phyloP scores from a whole-genome alignment of 1,284 basidiomycete genomes.

The Rhodotorula sp. region DNA sequence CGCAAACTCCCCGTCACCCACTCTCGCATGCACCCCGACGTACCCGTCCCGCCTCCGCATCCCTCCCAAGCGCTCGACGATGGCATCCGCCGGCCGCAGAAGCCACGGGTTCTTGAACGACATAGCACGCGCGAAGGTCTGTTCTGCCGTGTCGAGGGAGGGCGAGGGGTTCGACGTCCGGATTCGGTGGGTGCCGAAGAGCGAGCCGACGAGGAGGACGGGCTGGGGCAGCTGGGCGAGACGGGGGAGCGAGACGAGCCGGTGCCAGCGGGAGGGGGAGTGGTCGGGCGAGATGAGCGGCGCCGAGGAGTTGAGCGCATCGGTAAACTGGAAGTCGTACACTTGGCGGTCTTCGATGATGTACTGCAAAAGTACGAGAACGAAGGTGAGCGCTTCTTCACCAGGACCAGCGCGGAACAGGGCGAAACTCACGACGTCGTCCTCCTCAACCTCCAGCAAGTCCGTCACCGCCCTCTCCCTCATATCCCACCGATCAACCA shows the following conservation, averaged over 20 bases:
- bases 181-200: conserved; percentile 29
- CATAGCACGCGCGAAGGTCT: conserved; percentile 19
- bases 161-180: neutral
- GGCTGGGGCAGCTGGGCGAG: conserved; percentile 5
- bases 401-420: too few species aligned
- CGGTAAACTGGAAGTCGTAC: conserved; percentile 34
- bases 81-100: conserved; percentile 26
- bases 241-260: conserved; percentile 24
- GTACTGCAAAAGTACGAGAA: conserved; percentile 4
- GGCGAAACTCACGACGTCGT: conserved; percentile 27
- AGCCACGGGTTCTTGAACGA: conserved; percentile 32
- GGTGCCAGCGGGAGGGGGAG: conserved; percentile 4
- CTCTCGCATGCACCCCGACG: conserved; percentile 63
- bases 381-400: neutral
- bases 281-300: conserved; percentile 14
- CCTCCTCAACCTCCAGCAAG: neutral
- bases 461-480: conserved; percentile 28
- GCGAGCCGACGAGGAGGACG: conserved; percentile 36
- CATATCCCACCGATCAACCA: conserved; percentile 38
- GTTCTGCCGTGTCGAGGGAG: neutral
- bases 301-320: neutral
- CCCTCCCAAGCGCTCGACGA: conserved; percentile 29
- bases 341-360: conserved; percentile 25
- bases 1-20: conserved; percentile 65
- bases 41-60: neutral